Evolutionary conservation across 1,284 basidiomycete species (phyloP).

Genomic region (Marasmius sp.): DNA sequence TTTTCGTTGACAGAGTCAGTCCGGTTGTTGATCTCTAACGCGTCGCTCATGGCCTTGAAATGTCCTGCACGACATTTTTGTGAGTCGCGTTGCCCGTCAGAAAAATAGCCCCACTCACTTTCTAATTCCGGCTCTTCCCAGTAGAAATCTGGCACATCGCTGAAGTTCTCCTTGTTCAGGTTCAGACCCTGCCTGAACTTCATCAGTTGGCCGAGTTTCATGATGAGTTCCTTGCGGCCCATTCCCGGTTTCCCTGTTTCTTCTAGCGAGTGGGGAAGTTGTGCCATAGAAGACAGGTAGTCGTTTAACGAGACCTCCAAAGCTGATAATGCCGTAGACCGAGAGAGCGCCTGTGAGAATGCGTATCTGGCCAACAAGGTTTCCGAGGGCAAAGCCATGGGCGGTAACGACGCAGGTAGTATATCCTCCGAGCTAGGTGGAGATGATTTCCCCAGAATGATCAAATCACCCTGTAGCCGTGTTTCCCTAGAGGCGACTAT

Average conservation of each 20-base stretch:
- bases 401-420: constrained; percentile 43
- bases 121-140: constrained; percentile 90
- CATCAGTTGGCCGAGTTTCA: constrained; percentile 86
- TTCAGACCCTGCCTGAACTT: constrained; percentile 87
- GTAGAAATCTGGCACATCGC: constrained; percentile 87
- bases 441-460: constrained; percentile 77
- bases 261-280: constrained; percentile 72
- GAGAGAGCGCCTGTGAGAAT: constrained; percentile 85
- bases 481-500: constrained; percentile 55
- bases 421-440: constrained; percentile 45
- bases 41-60: constrained; percentile 79
- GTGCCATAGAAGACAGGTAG: constrained; percentile 80
- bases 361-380: constrained; percentile 85
- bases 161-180: constrained; percentile 84
- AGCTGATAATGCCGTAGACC: constrained; percentile 82
- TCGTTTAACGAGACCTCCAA: constrained; percentile 80
- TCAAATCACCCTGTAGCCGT: constrained; percentile 84
- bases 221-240: constrained; percentile 75
- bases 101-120: constrained; percentile 41
- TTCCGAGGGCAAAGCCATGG: constrained; percentile 54
- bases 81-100: neutral
- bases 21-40: constrained; percentile 80
- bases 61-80: constrained; percentile 47
- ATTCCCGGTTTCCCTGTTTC: constrained; percentile 82
- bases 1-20: constrained; percentile 86